Evolutionary conservation across 495 filamentous ascomycete genomes (phyloP), one percentile per base, ranked within the genome.

Genomic region (Penicillium atrosanguineum): DNA sequence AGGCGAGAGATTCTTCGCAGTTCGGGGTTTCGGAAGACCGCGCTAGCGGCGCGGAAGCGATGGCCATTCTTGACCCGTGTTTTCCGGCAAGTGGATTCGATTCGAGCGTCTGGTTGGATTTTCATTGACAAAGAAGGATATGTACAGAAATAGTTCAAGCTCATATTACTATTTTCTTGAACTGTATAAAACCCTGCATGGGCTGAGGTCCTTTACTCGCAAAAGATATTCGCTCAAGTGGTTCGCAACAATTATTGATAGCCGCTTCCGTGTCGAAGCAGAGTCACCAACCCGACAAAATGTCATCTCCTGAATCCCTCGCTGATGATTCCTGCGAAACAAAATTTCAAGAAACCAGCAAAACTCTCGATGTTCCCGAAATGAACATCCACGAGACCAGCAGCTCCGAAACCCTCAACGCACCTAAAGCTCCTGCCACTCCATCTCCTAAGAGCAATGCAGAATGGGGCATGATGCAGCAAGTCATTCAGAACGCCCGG

Each of bases 391-490:
- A 43, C 25, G 53, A 46, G 36, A 36, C 57, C 6, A 49, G 46
- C 45, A 60, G 57, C 28, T 26, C 49, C n/a, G 57, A 60, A 12
- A 60, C 57, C 25, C 41, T 60, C n/a, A 48, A 53, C n/a, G n/a
- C 28, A 6, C 28, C 36, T 39, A 16, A 48, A 21, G 16, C 29
- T 18, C 45, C 46, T 1, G 12, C 48, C 11, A 21, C 40, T 1
- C 15, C 16, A n/a, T 16, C 38, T 7, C 40, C 44, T 51, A 69
- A 61, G 29, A 55, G 68, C 11, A 58, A 56, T 14, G 50, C 67
- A 20, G 61, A 69, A 45, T 80, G 74, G 73, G 53, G 52, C 19
- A 54, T 82, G 50, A 72, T 74, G 55, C 66, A 69, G 6, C 71
- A 77, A 53, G 67, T 80, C 36, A 65, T 69, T 39, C 63, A 55